A percentile compares a stretch with the other conserved stretches of the same genome.
Conservation (phyloP, 176 grass and related monocot species). For the Musa itinerans region DNA sequence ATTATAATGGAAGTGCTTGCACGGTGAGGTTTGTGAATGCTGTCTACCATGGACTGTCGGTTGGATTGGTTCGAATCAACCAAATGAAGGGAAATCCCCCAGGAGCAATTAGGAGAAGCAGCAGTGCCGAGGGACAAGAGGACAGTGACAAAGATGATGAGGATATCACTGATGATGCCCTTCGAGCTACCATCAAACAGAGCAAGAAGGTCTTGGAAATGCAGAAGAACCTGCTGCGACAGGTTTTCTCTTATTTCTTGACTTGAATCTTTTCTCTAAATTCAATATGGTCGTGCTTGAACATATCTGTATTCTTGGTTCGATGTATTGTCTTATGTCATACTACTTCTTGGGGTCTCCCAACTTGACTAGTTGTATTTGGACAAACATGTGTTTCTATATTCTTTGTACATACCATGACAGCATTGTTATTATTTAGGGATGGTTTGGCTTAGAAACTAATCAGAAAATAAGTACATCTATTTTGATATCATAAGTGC, state of each 20-base stretch:
- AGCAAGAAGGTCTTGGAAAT: conserved; percentile 51
- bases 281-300: not conserved
- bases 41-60: conserved; percentile 13
- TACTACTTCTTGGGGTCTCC: too few relatives aligned
- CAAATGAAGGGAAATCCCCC: conserved; percentile 13
- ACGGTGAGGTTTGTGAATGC: conserved; percentile 24
- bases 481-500: too few relatives aligned
- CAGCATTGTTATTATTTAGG: too few relatives aligned
- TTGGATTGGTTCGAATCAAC: conserved; percentile 7
- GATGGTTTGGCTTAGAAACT: not conserved
- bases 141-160: conserved; percentile 10
- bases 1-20: conserved; percentile 6
- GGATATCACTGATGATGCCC: conserved; percentile 26
- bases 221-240: conserved; percentile 39
- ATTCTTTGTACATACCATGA: not conserved
- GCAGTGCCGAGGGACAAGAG: conserved; percentile 13
- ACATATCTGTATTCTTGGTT: too few relatives aligned
- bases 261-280: not conserved
- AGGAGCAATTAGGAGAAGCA: conserved; percentile 9
- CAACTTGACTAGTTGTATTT: too few relatives aligned
- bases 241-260: conserved; percentile 25
- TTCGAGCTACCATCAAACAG: conserved; percentile 34
- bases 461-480: not conserved
- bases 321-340: too few relatives aligned
- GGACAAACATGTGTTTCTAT: not conserved